Base-by-base conservation (phyloP, 2,329 filamentous ascomycete species). In the Dothideomycetes sp. region DNA sequence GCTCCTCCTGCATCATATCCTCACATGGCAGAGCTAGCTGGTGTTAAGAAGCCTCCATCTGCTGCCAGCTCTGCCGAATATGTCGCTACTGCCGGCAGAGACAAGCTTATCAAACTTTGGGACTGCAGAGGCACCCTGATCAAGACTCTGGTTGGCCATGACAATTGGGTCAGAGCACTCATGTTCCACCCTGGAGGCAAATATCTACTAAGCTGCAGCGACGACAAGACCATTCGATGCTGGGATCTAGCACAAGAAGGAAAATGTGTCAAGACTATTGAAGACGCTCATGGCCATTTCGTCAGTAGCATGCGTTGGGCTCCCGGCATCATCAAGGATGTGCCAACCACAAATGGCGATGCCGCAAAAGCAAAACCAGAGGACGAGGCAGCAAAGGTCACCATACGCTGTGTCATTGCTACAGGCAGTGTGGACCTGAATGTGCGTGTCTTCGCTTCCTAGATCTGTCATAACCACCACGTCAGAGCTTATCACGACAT, bases 211-310 rank as follows among this genome's bases (percentile, higher is more conserved):
- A 88, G 81, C 5, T 84, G 83, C 15, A 75, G 81, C 12, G 89
- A 96, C 57, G 89, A 96, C 64, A 94, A 91, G 65, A 88, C 85
- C 4, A 70, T 96, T 44, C 73, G 88, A 40, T 95, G 88, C 66
- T 96, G 89, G 89, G 89, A 96, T 64, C 66, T 96, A 18, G 73
- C 75, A 18, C 89, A 96, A 57, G 87, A 94, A 58, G 85, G 84
- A 31, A 88, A 87, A 54, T 89, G 86, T 52, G 86, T 94, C 49
- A 89, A 89, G 61, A 79, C 77, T 1, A 65, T 96, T 12, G 70
- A 72, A 29, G 84, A 86, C 46, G 79, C 78, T 0, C 87, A 94
- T 56, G 78, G 73, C 4, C 86, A 87, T 55, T 95, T 96, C 53
- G 76, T 95, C 36, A 87, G 77, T 44, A 89, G 84, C 55, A 69